Evolutionary conservation across 371 early-diverging fungal genomes (phyloP), one percentile per base, ranked within the genome.

Genomic region (Batkoa obscura): DNA sequence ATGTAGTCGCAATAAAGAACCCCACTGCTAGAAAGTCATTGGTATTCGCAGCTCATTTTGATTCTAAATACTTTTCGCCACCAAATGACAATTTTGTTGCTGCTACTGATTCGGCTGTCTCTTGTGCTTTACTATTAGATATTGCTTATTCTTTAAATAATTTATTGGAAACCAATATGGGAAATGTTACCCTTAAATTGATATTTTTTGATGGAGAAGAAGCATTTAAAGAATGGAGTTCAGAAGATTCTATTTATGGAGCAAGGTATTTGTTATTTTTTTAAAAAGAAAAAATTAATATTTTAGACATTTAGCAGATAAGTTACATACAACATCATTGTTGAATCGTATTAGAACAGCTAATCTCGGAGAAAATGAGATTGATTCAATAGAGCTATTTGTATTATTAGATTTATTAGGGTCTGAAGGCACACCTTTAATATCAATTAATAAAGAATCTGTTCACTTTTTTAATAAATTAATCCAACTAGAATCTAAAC

Each of bases 191-290:
- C 0, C 32, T 94, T 35, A 91, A 96, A 62, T 53, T 96, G 38
- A 74, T 95, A 15, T 96, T 96, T 60, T 95, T 96, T 62, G 97
- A 96, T 66, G 97, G 97, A 30, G 97, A 96, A 60, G 97, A 96
- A 64, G 93, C 95, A 0, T 90, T 89, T 63, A 62, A 61, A 12
- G 59, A 73, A 0, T 94, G 94, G 94, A 68, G 74, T 0, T 60
- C 33, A 1, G 72, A 68, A 0, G 95, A 96, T 69, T 93, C 94
- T 0, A 70, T 90, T 33, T 96, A 94, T 70, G 97, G 97, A 2
- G 76, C 93, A 30, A 78, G 82, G 68, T 87, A 88, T 59, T 74
- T 12, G 58, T 9, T 43, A 23, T 15, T 45, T 49, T 31, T 5
- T 55, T 50, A 8, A 64, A 64, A 23, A 23, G 15, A 3, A 15